Evolutionary conservation across 2,329 filamentous ascomycete species (phyloP).

Genomic region (Cordyceps tenuipes): DNA sequence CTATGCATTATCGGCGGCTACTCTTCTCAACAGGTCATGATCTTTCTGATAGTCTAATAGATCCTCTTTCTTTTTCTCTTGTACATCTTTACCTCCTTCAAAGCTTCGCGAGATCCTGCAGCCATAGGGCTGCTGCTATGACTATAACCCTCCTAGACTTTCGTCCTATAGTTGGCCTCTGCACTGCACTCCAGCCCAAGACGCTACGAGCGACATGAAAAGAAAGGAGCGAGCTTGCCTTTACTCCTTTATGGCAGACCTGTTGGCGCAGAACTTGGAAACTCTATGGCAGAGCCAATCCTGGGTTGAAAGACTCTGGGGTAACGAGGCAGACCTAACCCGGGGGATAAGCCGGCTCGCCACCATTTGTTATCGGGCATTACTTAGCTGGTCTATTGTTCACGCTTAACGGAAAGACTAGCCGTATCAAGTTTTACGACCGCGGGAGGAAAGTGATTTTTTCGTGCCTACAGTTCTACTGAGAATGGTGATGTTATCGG

Average conservation of each 20-base stretch:
- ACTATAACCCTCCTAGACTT: too few species aligned
- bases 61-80: neutral
- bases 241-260: too few species aligned
- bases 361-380: too few species aligned
- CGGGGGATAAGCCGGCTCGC: neutral
- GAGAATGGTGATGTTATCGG: neutral
- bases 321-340: too few species aligned
- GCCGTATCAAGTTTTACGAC: conserved; percentile 5
- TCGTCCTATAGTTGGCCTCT: too few species aligned
- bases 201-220: too few species aligned
- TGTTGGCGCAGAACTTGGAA: too few species aligned
- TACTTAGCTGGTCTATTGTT: neutral
- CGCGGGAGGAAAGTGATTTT: neutral
- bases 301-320: too few species aligned
- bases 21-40: neutral
- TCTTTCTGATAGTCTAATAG: neutral
- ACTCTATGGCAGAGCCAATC: too few species aligned
- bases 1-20: neutral
- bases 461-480: neutral
- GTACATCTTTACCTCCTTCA: neutral
- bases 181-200: too few species aligned
- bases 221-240: too few species aligned
- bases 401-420: conserved; percentile 2
- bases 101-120: neutral
- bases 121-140: too few species aligned